Percentiles rank a stretch among this genome's conserved stretches.
phyloP scores from a whole-genome alignment of 148 eudicot species.

The Mesembryanthemum crystallinum region DNA sequence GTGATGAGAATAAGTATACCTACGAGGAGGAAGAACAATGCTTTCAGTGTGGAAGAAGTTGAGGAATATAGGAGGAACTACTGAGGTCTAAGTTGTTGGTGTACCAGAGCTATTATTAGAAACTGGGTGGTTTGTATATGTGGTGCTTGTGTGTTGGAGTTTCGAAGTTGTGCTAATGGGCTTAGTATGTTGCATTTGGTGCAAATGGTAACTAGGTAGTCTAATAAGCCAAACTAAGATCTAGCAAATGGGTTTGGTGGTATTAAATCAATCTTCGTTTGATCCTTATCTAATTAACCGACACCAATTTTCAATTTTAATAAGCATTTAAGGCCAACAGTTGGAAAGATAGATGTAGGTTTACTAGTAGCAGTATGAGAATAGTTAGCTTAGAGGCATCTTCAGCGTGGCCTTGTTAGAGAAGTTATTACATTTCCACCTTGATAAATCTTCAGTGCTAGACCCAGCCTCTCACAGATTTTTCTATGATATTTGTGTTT shows the following conservation, averaged over 20 bases:
- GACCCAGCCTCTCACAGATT: too few species aligned
- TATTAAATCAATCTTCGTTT: not conserved
- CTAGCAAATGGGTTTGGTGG: not conserved
- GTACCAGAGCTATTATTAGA: not conserved
- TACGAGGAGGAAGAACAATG: not conserved
- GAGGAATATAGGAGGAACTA: not conserved
- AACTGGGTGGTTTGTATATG: not conserved
- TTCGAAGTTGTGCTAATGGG: not conserved
- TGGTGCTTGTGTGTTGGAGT: not conserved
- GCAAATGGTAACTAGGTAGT: not conserved
- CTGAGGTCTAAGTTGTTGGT: not conserved
- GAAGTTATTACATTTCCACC: not conserved
- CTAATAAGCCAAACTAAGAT: not conserved
- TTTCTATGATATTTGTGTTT: too few species aligned
- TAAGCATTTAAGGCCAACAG: not conserved
- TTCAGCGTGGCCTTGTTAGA: not conserved
- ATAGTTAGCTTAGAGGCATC: not conserved
- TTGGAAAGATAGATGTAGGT: not conserved
- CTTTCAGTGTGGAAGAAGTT: not conserved
- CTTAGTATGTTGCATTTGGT: not conserved
- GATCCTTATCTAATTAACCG: not conserved
- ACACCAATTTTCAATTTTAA: not conserved
- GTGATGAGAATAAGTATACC: not conserved
- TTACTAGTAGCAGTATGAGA: not conserved
- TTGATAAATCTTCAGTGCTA: too few species aligned